Evolutionary conservation across 176 grass and related monocot genomes (phyloP), one percentile per base, ranked within the genome.

Genomic region (Rhynchospora breviuscula): DNA sequence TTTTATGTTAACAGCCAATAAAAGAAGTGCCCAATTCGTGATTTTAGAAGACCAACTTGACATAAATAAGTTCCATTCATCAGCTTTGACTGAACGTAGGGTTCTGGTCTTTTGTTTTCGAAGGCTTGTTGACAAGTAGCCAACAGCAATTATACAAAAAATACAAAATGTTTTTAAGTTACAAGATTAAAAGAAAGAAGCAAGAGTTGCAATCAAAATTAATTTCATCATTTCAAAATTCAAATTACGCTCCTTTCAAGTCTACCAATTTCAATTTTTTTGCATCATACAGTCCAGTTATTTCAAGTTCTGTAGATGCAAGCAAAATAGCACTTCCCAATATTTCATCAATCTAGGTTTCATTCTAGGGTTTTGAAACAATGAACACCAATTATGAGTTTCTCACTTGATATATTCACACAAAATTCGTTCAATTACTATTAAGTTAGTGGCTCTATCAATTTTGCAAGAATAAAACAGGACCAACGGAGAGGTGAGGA

Each of bases 291-390:
- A 54, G 31, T 10, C 7, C 8, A 59, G 6, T 0, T 79, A 31
- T 54, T 79, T 58, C 48, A 31, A 18, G 18, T 17, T 79, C 26
- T 11, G 10, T 59, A 59, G 12, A 21, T 79, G 48, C 49, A 79
- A 59, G 6, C 21, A 59, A 25, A 59, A 31, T 43, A 59, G 31
- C 59, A 17, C 18, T 59, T 54, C 19, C 21, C 53, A 33, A 79
- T 40, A 74, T 59, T 71, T 21, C 15, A 74, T 12, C n/a, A 75
- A 84, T 60, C 26, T 9, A 59, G 57, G 18, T 76, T 26, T 26
- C 14, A 3, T 85, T 76, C 51, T 85, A 73, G 65, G 35, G 83
- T 74, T 74, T 69, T 84, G 52, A 43, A 44, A 71, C 47, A 72
- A 45, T 31, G 58, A 59, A 14, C 46, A 48, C 29, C 44, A 83